These are phyloP conservation scores for Coniophora puteana DNA, from an alignment of 1,284 basidiomycete genomes.

Conservation along the genomic window DNA sequence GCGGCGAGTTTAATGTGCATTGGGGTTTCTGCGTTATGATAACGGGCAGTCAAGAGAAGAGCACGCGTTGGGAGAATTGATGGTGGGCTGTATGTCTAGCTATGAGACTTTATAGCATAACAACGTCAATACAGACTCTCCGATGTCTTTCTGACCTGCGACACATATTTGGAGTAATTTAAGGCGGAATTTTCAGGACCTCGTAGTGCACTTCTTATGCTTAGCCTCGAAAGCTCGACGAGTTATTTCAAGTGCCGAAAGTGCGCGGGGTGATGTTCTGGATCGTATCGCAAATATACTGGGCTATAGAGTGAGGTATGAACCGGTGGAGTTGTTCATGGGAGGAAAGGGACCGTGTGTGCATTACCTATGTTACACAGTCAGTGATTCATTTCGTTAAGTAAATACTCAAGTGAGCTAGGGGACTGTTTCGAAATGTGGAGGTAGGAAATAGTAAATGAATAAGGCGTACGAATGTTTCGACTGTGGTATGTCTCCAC, in stretches of 20 bases:
- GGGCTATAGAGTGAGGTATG: conserved; percentile 77
- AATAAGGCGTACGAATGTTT: conserved; percentile 46
- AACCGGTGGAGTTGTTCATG: conserved; percentile 63
- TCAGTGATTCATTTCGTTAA: no score
- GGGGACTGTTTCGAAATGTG: no score
- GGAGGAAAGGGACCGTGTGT: conserved; percentile 67
- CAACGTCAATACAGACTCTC: conserved; percentile 14
- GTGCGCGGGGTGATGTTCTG: conserved; percentile 48
- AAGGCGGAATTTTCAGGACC: conserved; percentile 16
- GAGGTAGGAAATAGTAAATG: conserved; percentile 48
- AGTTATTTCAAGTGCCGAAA: conserved; percentile 38
- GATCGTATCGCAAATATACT: conserved; percentile 67
- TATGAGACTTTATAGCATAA: no score
- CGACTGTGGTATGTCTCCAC: conserved; percentile 40
- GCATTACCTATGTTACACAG: conserved; percentile 59
- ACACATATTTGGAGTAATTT: conserved; percentile 20
- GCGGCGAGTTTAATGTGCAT: conserved; percentile 39
- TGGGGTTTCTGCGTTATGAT: conserved; percentile 29
- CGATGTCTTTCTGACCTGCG: conserved; percentile 23
- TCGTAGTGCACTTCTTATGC: conserved; percentile 51
- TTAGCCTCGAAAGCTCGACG: conserved; percentile 31
- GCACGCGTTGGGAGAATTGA: not conserved
- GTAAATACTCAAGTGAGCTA: no score
- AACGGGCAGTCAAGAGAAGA: conserved; percentile 1
- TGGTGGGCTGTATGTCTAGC: no score